These are phyloP conservation scores for Chrysosporium queenslandicum DNA, from an alignment of 2,329 filamentous ascomycete genomes.

Conservation along the genomic window DNA sequence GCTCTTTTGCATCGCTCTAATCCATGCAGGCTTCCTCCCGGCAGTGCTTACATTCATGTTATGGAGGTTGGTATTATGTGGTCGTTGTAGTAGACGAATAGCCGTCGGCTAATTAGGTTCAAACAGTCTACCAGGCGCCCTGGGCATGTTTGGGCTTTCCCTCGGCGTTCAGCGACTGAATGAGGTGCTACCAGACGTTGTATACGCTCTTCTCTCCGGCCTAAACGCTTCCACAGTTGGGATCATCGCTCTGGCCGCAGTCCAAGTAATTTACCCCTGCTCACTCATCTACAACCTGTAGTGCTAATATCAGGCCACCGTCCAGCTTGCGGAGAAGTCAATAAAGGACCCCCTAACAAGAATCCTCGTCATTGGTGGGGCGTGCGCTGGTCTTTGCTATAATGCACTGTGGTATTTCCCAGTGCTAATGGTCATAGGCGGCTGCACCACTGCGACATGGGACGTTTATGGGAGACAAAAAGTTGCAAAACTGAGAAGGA, in stretches of 20 bases:
- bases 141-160: slow-evolving; percentile 59
- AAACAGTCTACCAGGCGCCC: slow-evolving; percentile 53
- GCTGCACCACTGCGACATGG: slow-evolving; percentile 45
- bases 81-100: not conserved
- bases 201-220: slow-evolving; percentile 60
- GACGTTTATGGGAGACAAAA: slow-evolving; percentile 47
- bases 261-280: slow-evolving; percentile 30
- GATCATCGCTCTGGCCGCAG: slow-evolving; percentile 59
- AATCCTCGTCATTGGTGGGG: slow-evolving; percentile 54
- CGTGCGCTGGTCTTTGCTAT: slow-evolving; percentile 56
- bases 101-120: not conserved
- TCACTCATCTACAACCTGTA: no score
- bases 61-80: slow-evolving; percentile 45
- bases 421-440: slow-evolving; percentile 49
- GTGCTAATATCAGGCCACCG: slow-evolving; percentile 6
- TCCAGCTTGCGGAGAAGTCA: slow-evolving; percentile 54
- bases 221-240: slow-evolving; percentile 64
- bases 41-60: slow-evolving; percentile 52
- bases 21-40: slow-evolving; percentile 50
- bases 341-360: slow-evolving; percentile 56
- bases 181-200: slow-evolving; percentile 49
- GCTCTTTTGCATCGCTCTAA: slow-evolving; percentile 56
- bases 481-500: slow-evolving; percentile 26
- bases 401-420: slow-evolving; percentile 70
- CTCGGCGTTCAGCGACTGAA: slow-evolving; percentile 54